phyloP scores from a whole-genome alignment of 495 filamentous ascomycete genomes.

The Neurospora sublineolata region DNA sequence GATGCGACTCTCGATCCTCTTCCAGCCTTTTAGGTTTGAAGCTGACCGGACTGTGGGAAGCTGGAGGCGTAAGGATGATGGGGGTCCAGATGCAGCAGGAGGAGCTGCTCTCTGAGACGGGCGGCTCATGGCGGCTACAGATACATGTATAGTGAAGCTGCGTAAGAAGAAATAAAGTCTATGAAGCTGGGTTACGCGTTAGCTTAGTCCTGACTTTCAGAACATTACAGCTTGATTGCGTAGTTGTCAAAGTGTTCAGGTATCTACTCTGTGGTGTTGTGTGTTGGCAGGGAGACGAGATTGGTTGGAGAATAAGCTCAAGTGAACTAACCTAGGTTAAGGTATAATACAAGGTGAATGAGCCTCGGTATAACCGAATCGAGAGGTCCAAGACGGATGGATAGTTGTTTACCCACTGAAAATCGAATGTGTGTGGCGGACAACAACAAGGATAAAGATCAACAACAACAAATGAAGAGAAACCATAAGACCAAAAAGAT shows the following conservation, averaged over 20 bases:
- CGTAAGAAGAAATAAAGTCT: not conserved
- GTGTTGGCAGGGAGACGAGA: not conserved
- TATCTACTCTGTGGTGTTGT: not conserved
- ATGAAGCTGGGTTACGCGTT: not conserved
- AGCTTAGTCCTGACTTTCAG: not conserved
- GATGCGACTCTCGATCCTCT: slow-evolving; percentile 24
- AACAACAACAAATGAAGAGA: not conserved
- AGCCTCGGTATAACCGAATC: not conserved
- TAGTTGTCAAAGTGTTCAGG: not conserved
- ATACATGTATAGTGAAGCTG: not conserved
- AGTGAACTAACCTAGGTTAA: not conserved
- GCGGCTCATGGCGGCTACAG: not conserved
- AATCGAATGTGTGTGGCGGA: not conserved
- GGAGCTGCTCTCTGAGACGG: not conserved
- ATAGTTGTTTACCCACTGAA: not conserved
- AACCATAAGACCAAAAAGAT: not conserved
- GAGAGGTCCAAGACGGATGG: not conserved
- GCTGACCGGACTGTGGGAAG: not conserved
- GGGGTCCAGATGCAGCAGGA: not conserved
- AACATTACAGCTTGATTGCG: not conserved
- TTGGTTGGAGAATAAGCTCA: not conserved
- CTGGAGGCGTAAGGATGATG: not conserved
- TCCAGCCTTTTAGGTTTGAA: slow-evolving; percentile 6
- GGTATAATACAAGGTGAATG: not conserved
- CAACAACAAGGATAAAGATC: not conserved